Evolutionary conservation across 2,329 filamentous ascomycete species (phyloP).

Genomic region (Fusarium protoensiforme): DNA sequence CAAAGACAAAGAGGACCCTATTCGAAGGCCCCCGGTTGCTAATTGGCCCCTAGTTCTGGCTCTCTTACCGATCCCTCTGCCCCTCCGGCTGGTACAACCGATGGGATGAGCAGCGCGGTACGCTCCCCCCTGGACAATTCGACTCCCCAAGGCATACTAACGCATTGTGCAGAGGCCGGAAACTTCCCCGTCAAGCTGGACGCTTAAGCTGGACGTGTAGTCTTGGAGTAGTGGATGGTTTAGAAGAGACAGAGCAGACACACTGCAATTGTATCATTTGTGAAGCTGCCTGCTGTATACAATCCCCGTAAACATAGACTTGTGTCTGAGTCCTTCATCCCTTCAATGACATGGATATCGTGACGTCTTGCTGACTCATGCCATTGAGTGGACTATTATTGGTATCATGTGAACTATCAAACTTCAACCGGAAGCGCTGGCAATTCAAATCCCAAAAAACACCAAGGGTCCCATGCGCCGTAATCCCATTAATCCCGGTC

Average conservation of each 20-base stretch:
- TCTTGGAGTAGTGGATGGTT: slow-evolving; percentile 40
- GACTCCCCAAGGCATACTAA: slow-evolving; percentile 41
- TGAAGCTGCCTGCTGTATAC: slow-evolving; percentile 44
- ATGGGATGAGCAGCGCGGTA: slow-evolving; percentile 98
- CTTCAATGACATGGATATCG: slow-evolving; percentile 6
- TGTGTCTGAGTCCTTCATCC: slow-evolving; percentile 22
- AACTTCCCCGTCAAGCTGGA: slow-evolving; percentile 76
- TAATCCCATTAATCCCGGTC: slow-evolving; percentile 36
- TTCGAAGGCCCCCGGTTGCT: slow-evolving; percentile 14
- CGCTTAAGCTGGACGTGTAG: slow-evolving; percentile 55
- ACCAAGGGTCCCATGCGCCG: slow-evolving; percentile 36
- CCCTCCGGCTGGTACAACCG: slow-evolving; percentile 92
- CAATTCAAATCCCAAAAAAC: slow-evolving; percentile 23
- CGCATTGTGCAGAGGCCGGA: slow-evolving; percentile 65
- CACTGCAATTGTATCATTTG: slow-evolving; percentile 53
- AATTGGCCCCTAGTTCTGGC: slow-evolving; percentile 77
- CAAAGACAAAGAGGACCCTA: not conserved
- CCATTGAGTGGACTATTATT: slow-evolving; percentile 17
- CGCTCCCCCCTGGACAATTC: slow-evolving; percentile 48
- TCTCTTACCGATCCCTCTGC: slow-evolving; percentile 97
- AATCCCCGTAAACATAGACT: slow-evolving; percentile 36
- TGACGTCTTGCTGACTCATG: slow-evolving; percentile 24
- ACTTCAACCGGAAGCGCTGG: slow-evolving; percentile 27
- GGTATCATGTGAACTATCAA: slow-evolving; percentile 35
- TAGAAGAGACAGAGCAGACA: slow-evolving; percentile 47